phyloP scores from a whole-genome alignment of 192 early-diverging fungal species.

The Entomortierella parvispora region DNA sequence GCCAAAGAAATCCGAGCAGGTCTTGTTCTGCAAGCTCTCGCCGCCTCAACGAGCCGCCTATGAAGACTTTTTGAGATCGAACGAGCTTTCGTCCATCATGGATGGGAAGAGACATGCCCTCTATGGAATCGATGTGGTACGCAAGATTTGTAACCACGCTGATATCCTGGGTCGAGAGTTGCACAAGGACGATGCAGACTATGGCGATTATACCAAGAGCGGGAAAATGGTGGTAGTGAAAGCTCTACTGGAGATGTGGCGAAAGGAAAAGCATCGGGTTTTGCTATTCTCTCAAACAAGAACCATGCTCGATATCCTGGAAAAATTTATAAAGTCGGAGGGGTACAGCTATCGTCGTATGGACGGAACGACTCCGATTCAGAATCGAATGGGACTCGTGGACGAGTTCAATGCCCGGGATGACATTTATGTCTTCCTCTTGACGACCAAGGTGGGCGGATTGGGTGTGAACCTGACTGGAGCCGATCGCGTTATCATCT shows the following conservation, averaged over 20 bases:
- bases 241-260: constrained; percentile 87
- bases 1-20: constrained; percentile 92
- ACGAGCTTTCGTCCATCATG: constrained; percentile 81
- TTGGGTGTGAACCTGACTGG: constrained; percentile 96
- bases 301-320: constrained; percentile 95
- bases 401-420: constrained; percentile 83
- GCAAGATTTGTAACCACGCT: constrained; percentile 98
- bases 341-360: constrained; percentile 84
- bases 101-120: constrained; percentile 84
- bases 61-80: constrained; percentile 73
- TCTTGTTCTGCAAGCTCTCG: constrained; percentile 92
- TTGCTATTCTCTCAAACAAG: constrained; percentile 95
- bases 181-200: constrained; percentile 58
- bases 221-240: constrained; percentile 94
- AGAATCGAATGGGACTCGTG: constrained; percentile 82
- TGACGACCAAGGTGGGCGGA: constrained; percentile 98
- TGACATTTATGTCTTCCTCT: constrained; percentile 85
- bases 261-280: constrained; percentile 81
- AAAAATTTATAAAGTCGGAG: constrained; percentile 71
- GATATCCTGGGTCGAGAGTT: constrained; percentile 68
- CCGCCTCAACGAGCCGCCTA: constrained; percentile 78
- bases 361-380: constrained; percentile 96
- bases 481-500: constrained; percentile 93
- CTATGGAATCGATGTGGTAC: constrained; percentile 89
- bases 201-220: constrained; percentile 70